Percentiles rank a stretch among this genome's conserved stretches.
Evolutionary conservation across 306 rosid species (phyloP).

Genomic region (Trifolium repens): DNA sequence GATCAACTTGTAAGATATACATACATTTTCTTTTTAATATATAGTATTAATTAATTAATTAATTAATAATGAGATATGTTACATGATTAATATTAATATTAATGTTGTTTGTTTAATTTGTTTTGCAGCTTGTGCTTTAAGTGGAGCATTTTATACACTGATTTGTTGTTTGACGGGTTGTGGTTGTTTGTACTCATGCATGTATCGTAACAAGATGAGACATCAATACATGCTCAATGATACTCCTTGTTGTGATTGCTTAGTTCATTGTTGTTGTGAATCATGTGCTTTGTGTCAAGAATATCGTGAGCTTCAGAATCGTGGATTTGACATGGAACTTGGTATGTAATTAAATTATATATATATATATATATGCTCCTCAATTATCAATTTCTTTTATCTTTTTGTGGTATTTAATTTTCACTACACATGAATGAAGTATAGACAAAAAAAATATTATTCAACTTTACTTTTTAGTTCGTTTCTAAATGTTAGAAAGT

Average conservation of each 20-base stretch:
- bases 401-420: no score
- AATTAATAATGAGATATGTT: background rate
- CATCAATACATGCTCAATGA: conserved; percentile 45
- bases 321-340: conserved; percentile 63
- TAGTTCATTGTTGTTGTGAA: conserved; percentile 67
- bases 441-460: no score
- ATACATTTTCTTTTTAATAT: background rate
- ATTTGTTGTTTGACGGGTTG: conserved; percentile 45
- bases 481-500: no score
- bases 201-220: conserved; percentile 68
- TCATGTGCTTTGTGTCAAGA: conserved; percentile 75
- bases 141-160: conserved; percentile 62
- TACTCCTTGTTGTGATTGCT: conserved; percentile 57
- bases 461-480: no score
- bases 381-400: no score
- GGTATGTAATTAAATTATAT: conserved; percentile 43
- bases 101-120: background rate
- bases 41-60: background rate
- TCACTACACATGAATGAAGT: no score
- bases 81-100: background rate
- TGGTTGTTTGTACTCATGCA: conserved; percentile 59
- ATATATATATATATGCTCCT: background rate
- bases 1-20: conserved; percentile 55
- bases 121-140: conserved; percentile 62
- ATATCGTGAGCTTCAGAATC: conserved; percentile 74